Evolutionary conservation across 129 eudicot species (phyloP).

Genomic region (Smallanthus sonchifolius): DNA sequence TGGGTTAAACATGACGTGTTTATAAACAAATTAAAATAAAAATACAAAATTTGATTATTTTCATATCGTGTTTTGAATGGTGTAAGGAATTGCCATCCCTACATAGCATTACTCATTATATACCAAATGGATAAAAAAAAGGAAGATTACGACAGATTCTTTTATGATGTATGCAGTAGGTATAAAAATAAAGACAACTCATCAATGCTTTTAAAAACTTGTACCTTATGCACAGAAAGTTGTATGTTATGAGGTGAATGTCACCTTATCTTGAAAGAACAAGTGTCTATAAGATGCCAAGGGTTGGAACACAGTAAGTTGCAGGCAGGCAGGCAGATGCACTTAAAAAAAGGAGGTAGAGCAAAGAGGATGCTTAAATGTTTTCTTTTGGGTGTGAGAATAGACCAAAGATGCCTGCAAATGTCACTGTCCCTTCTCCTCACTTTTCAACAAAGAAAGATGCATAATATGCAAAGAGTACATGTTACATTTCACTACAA

Average conservation of each 20-base stretch:
- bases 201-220: conserved; percentile 13
- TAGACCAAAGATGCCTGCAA: conserved; percentile 23
- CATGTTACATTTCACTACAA: conserved; percentile 6
- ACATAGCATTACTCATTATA: conserved; percentile 14
- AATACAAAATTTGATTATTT: neutral
- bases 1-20: neutral
- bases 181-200: conserved; percentile 21
- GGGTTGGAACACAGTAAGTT: conserved; percentile 22
- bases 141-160: conserved; percentile 21
- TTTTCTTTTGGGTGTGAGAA: conserved; percentile 32
- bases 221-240: neutral
- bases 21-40: neutral
- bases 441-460: conserved; percentile 21
- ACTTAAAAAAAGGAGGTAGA: conserved; percentile 21
- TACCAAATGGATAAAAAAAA: conserved; percentile 21
- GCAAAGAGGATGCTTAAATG: conserved; percentile 34
- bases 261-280: conserved; percentile 29
- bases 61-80: neutral
- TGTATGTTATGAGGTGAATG: neutral
- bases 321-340: conserved; percentile 29
- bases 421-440: conserved; percentile 24
- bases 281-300: conserved; percentile 16
- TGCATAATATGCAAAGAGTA: conserved; percentile 23
- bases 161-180: conserved; percentile 23
- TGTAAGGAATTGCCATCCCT: neutral